A percentile compares a stretch with the other conserved stretches of the same genome.
phyloP scores from a whole-genome alignment of 2,329 filamentous ascomycete genomes.

The Fusarium foetens region DNA sequence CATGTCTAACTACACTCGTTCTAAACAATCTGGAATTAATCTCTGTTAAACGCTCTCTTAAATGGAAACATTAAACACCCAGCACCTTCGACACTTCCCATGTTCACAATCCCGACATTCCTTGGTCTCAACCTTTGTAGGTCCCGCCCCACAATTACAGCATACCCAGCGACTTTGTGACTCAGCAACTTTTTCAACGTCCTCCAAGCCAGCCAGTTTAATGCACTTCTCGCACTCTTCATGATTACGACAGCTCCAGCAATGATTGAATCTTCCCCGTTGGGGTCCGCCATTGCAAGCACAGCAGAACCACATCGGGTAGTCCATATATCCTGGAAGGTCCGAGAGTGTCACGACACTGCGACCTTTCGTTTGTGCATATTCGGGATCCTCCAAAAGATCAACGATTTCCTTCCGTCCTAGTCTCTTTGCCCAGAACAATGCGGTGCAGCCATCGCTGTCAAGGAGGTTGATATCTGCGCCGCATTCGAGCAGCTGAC shows the following conservation, averaged over 20 bases:
- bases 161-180: not conserved
- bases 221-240: not conserved
- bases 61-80: not conserved
- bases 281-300: fast-evolving
- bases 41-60: too few species aligned
- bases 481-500: not conserved
- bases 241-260: not conserved
- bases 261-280: not conserved
- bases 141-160: not conserved
- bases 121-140: not conserved
- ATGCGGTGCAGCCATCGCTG: not conserved
- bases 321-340: not conserved
- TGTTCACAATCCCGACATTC: not conserved
- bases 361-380: not conserved
- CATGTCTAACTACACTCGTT: too few species aligned
- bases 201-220: not conserved
- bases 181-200: not conserved
- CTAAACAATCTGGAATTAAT: too few species aligned
- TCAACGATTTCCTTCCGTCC: not conserved
- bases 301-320: not conserved
- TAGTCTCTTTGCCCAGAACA: not conserved
- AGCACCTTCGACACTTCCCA: not conserved
- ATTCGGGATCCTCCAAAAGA: not conserved
- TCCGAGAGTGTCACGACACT: not conserved
- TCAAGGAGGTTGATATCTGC: not conserved